These are phyloP conservation scores for Amaranthus hypochondriacus DNA, from an alignment of 148 eudicot genomes.

Conservation along the genomic window DNA sequence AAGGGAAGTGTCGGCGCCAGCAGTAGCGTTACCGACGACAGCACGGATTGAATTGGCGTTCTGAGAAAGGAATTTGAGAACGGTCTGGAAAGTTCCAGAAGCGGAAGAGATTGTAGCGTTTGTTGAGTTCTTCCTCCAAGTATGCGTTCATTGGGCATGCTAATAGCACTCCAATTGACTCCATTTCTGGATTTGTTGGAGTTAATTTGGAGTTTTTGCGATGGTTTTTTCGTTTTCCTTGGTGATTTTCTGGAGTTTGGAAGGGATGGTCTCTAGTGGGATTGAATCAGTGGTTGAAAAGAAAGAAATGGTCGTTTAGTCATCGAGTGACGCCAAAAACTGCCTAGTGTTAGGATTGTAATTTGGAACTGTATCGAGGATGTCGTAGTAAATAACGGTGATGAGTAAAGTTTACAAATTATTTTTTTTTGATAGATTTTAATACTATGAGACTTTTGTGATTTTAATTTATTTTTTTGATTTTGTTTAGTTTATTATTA, in stretches of 20 bases:
- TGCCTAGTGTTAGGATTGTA: no score
- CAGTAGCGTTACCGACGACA: conserved; percentile 54
- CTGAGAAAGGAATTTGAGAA: conserved; percentile 32
- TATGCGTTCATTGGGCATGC: conserved; percentile 38
- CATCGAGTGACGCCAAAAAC: no score
- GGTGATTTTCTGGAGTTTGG: not conserved
- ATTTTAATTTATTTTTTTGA: no score
- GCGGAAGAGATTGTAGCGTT: conserved; percentile 34
- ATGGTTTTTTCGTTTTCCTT: not conserved
- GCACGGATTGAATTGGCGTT: conserved; percentile 53
- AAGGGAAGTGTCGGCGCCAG: conserved; percentile 53
- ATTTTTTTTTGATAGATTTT: no score
- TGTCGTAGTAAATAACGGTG: no score
- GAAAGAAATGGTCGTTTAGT: no score
- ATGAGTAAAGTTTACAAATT: no score
- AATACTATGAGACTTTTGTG: no score
- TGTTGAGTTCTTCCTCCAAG: conserved; percentile 36
- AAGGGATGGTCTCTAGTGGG: no score
- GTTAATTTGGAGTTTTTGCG: not conserved
- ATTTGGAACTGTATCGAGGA: no score
- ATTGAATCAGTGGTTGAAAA: not conserved
- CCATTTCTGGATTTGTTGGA: conserved; percentile 26
- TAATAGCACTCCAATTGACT: conserved; percentile 39
- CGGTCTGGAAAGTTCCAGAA: conserved; percentile 25
- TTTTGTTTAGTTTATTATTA: no score